A percentile compares a stretch with the other conserved stretches of the same genome.
Conservation (phyloP, 306 rosid species). For the Begonia loranthoides region DNA sequence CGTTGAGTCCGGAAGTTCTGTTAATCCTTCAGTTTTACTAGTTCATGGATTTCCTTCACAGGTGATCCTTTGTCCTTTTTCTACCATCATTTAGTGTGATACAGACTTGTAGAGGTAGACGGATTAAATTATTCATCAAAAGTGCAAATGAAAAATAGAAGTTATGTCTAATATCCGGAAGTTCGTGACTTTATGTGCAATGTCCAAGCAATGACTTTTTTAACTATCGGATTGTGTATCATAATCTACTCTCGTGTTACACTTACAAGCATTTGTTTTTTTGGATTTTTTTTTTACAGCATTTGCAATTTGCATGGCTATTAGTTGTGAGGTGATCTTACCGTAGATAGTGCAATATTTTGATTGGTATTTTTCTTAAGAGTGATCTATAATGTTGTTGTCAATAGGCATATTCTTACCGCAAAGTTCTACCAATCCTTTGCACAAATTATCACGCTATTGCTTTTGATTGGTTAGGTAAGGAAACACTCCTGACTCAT, state of each 20-base stretch:
- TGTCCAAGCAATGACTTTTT: neutral
- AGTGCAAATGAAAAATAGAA: too few species aligned
- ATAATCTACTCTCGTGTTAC: too few species aligned
- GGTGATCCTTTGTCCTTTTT: slow-evolving; percentile 25
- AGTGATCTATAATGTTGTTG: slow-evolving; percentile 1
- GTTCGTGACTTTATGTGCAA: neutral
- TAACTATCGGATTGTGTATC: too few species aligned
- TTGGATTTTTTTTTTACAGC: too few species aligned
- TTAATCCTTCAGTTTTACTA: slow-evolving; percentile 60
- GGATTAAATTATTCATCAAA: too few species aligned
- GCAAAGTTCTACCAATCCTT: slow-evolving; percentile 74
- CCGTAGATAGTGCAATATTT: too few species aligned
- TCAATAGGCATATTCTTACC: slow-evolving; percentile 76
- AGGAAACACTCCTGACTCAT: neutral
- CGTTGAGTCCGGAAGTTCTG: slow-evolving; percentile 70
- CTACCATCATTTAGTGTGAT: neutral
- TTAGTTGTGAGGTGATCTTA: too few species aligned
- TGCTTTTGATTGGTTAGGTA: slow-evolving; percentile 91
- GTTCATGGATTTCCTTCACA: slow-evolving; percentile 93
- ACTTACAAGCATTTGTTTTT: too few species aligned
- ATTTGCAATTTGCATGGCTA: too few species aligned
- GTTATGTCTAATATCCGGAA: too few species aligned
- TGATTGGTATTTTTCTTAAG: too few species aligned
- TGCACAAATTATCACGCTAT: slow-evolving; percentile 43
- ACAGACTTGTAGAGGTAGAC: neutral